Conservation (phyloP, 371 early-diverging fungal species). For the Mortierella sp. region DNA sequence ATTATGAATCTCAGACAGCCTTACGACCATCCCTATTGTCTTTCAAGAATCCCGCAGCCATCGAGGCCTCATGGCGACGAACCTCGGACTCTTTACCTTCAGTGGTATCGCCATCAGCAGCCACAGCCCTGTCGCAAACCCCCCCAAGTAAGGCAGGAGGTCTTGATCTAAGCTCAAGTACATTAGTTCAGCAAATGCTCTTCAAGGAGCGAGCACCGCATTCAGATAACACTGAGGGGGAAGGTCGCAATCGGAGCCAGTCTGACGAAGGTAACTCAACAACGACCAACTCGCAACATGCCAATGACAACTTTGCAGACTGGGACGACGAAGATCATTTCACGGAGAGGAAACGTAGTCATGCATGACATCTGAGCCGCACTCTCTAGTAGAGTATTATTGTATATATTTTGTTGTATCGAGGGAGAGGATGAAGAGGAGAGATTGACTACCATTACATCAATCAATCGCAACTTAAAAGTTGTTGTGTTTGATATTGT, state of each 20-base stretch:
- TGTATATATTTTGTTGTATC: neutral
- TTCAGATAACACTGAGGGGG: conserved; percentile 9
- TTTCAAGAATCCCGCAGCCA: conserved; percentile 26
- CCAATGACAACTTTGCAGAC: conserved; percentile 12
- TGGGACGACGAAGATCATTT: conserved; percentile 23
- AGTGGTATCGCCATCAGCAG: neutral
- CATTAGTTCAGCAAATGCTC: conserved; percentile 54
- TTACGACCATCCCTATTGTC: conserved; percentile 23
- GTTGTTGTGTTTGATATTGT: conserved; percentile 13
- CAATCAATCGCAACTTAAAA: neutral
- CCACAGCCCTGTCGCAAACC: neutral
- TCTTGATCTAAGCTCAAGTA: conserved; percentile 54
- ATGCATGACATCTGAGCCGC: conserved; percentile 8
- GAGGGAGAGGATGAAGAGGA: neutral
- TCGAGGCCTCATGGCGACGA: conserved; percentile 46
- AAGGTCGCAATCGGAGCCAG: conserved; percentile 5
- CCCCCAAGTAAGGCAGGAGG: conserved; percentile 36
- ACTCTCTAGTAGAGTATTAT: neutral
- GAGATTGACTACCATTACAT: neutral
- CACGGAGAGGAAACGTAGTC: conserved; percentile 18
- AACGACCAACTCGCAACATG: neutral
- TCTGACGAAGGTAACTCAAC: conserved; percentile 31
- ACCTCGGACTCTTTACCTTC: conserved; percentile 41
- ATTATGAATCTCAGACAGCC: conserved; percentile 3
- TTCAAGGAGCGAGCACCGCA: conserved; percentile 45